Conservation (phyloP, 228 moss, liverwort and hornwort species). For the Sphagnum fallax region DNA sequence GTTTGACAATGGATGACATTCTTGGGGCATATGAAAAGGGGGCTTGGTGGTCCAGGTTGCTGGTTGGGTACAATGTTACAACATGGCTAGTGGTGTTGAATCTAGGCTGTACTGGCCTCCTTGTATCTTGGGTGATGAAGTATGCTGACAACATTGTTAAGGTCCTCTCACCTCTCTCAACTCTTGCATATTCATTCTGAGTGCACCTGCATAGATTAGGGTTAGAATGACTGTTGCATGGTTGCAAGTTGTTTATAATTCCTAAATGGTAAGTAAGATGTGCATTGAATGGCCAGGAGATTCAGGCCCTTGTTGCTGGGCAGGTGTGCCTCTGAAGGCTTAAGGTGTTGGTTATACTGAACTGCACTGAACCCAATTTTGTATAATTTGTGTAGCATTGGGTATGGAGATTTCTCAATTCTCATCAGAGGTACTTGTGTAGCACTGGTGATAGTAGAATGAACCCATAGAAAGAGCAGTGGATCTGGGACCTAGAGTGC, state of each 20-base stretch:
- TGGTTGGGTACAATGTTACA: slow-evolving; percentile 54
- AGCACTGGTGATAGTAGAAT: too few relatives aligned
- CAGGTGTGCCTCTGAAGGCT: not conserved
- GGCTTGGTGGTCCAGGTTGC: slow-evolving; percentile 70
- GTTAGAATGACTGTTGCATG: not conserved
- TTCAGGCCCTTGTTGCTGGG: not conserved
- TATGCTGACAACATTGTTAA: slow-evolving; percentile 95
- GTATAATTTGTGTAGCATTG: too few relatives aligned
- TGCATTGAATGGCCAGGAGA: not conserved
- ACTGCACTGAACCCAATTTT: not conserved
- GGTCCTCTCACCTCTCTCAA: slow-evolving; percentile 24
- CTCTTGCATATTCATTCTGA: not conserved
- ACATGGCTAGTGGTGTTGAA: slow-evolving; percentile 83
- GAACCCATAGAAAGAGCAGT: too few relatives aligned
- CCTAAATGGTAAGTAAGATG: not conserved
- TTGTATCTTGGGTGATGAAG: slow-evolving; percentile 99
- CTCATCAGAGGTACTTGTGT: too few relatives aligned
- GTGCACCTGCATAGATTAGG: not conserved
- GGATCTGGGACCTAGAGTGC: too few relatives aligned
- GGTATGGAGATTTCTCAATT: too few relatives aligned
- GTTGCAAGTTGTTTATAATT: not conserved
- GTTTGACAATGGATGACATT: slow-evolving; percentile 57
- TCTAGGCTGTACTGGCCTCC: slow-evolving; percentile 74
- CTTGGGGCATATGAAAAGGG: slow-evolving; percentile 37
- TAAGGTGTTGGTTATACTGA: not conserved